These are phyloP conservation scores for Dentipellis sp. DNA, from an alignment of 768 basidiomycete species.

Conservation along the genomic window DNA sequence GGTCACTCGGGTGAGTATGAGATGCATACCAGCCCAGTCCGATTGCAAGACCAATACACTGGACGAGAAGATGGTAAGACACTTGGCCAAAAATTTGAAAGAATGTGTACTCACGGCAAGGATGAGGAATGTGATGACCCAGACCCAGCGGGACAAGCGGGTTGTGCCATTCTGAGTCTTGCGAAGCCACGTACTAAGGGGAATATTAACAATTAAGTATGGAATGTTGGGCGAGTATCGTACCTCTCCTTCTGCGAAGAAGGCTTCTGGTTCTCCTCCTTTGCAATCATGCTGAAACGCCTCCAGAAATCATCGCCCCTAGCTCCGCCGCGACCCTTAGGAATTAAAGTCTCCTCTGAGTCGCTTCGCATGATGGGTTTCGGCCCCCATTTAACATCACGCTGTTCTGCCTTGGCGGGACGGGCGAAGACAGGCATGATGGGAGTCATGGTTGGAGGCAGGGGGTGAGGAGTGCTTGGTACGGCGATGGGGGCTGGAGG, in stretches of 20 bases:
- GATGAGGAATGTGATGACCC: constrained; percentile 54
- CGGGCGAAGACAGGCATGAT: constrained; percentile 73
- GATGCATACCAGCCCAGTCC: constrained; percentile 53
- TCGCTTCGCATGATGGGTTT: constrained; percentile 57
- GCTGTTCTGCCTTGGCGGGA: constrained; percentile 33
- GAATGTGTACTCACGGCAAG: constrained; percentile 34
- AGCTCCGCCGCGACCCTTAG: constrained; percentile 49
- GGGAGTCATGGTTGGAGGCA: constrained; percentile 69
- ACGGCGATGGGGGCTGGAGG: constrained; percentile 24
- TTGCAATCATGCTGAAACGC: constrained; percentile 77
- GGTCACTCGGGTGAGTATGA: constrained; percentile 30
- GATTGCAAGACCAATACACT: constrained; percentile 47
- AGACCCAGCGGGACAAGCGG: constrained; percentile 59
- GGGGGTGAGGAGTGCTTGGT: constrained; percentile 57
- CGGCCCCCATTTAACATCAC: constrained; percentile 28
- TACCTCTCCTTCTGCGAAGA: constrained; percentile 36
- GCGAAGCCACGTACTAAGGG: constrained; percentile 51
- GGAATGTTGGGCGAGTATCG: background rate
- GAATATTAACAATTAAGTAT: background rate
- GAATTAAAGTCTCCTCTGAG: constrained; percentile 57
- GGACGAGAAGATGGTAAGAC: background rate
- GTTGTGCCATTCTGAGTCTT: constrained; percentile 48
- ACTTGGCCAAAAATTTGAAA: background rate
- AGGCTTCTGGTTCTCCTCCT: constrained; percentile 42
- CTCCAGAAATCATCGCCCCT: constrained; percentile 83